Base-by-base conservation (phyloP, 441 rosid species). In the Lepidium campestre region DNA sequence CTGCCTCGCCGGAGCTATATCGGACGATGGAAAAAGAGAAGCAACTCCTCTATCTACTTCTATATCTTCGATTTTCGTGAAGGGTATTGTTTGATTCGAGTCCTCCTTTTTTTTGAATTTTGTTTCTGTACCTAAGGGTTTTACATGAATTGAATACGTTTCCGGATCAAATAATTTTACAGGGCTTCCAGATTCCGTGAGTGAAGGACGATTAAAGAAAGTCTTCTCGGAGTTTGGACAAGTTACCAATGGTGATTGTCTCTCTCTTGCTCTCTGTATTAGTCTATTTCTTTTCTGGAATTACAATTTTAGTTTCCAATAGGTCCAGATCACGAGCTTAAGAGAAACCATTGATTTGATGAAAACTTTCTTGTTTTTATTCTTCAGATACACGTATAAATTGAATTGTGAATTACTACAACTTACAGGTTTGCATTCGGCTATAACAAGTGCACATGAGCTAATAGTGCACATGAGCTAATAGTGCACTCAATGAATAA, bases 141-240 rank as follows among this genome's bases (percentile, higher is more conserved):
- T 62, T 44, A 12, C 42, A 32, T 3, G 31, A 34, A 13, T 12
- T 48, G 59, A 63, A 47, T 54, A 27, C 5, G 3, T 37, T 20
- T 18, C 32, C 13, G 7, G 7, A 7, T 32, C 46, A 15, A 35
- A 18, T 42, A 12, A 36, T 39, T 6, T 29, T 1, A 68, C 77
- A 80, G 89, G 88, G 23, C 37, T 84, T 70, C 58, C 89, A 5
- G 75, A 62, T 40, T 79, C 88, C 62, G 81, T 76, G 35, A 68
- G 80, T 1, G 87, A 80, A 78, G 83, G 84, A n/a, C 77, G 75
- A 14, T 60, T 84, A 71, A 78, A 64, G 79, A 81, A 65, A 60
- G 80, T 50, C 35, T 82, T 84, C 78, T 79, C 79, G 1, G 78
- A 73, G 36, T 82, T 76, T 71, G 88, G 87, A 65, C 71, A 79